Base-by-base conservation (phyloP, 495 filamentous ascomycete species). In the Neurospora terricola region DNA sequence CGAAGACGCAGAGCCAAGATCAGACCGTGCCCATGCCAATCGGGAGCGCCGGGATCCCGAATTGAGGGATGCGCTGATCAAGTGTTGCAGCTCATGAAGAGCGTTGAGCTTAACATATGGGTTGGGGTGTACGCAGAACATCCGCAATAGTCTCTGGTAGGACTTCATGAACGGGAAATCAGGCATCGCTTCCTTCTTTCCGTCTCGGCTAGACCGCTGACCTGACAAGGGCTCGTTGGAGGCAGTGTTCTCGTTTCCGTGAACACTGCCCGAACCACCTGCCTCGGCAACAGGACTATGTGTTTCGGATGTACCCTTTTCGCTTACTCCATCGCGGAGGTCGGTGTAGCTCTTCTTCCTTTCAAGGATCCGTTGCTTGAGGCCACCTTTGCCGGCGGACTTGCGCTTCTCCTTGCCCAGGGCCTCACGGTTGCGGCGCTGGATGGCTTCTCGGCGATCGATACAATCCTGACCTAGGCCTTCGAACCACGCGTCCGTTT, bases 401-500 rank as follows among this genome's bases (percentile, higher is more conserved):
- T 83, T 82, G 84, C 84, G 79, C 83, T 84, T 82, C 80, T 86
- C 80, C 76, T 80, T 85, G 6, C 77, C 79, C 48, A 71, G 69
- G 21, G 80, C 76, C 73, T 81, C 81, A n/a, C 80, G 80, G 54
- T 79, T 79, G 12, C 80, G 82, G 69, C 86, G 82, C 70, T 85
- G 85, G 75, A 87, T 90, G 59, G 87, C 88, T 80, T 93, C 93
- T 73, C 91, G 90, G 40, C 89, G 85, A 74, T 93, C 91, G 62
- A 96, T 90, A 71, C 91, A 92, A 71, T 92, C 89, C 75, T 95
- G 90, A 16, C 91, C 90, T 4, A 97, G 79, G 23, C 87, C 88
- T 74, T 90, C 89, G 78, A 97, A 95, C 93, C 95, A 98, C 34
- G 86, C 88, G 76, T 98, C 96, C 18, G 95, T 99, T 83, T 99